phyloP scores from a whole-genome alignment of 805 yeast genomes.

The Groenewaldozyma salmanticensis region DNA sequence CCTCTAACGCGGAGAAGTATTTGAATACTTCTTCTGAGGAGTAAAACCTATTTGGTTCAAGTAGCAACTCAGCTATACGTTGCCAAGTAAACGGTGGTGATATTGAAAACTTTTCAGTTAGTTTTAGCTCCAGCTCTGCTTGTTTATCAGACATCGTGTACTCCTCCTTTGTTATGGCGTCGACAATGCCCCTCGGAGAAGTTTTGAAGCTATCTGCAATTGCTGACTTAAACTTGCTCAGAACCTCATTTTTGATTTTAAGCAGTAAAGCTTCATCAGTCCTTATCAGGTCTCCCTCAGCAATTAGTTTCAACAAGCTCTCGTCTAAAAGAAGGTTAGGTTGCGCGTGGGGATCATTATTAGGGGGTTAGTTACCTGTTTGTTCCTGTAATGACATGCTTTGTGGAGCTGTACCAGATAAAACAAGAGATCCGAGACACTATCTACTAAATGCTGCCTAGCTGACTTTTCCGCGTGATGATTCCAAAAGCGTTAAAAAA shows the following conservation, averaged over 20 bases:
- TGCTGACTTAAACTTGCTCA: background rate
- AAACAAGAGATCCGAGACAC: no score
- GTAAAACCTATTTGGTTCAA: slow-evolving; percentile 20
- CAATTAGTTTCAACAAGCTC: no score
- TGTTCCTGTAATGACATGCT: no score
- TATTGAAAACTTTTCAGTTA: slow-evolving; percentile 15
- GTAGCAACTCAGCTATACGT: slow-evolving; percentile 28
- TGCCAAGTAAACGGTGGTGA: slow-evolving; percentile 33
- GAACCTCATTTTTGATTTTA: background rate
- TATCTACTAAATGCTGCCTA: no score
- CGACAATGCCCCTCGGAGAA: slow-evolving; percentile 3
- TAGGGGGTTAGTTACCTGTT: no score
- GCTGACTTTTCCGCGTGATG: no score
- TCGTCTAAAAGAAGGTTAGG: no score
- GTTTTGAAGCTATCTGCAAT: background rate
- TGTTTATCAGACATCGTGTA: slow-evolving; percentile 9
- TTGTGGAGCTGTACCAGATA: no score
- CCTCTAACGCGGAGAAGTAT: slow-evolving; percentile 18
- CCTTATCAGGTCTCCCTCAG: background rate
- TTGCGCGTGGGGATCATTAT: no score
- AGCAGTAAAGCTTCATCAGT: background rate
- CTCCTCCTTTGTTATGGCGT: slow-evolving; percentile 15
- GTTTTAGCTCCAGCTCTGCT: slow-evolving; percentile 3
- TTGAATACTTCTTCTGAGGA: background rate
- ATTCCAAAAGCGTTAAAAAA: no score